Evolutionary conservation across 306 rosid genomes (phyloP).

Genomic region (Medicago ruthenica): DNA sequence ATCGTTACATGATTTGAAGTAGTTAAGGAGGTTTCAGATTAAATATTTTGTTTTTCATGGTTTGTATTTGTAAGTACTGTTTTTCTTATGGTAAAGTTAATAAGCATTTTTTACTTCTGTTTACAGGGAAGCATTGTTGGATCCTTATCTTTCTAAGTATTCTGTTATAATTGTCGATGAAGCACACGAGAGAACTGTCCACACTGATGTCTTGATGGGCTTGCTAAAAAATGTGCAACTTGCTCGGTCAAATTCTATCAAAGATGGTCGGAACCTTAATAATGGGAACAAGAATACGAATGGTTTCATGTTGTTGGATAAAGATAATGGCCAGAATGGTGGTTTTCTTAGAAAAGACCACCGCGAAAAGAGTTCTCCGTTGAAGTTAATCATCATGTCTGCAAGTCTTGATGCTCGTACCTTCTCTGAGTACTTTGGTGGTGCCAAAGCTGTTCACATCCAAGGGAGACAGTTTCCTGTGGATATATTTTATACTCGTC

Average conservation of each 20-base stretch:
- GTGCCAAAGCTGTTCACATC: constrained; percentile 85
- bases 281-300: constrained; percentile 49
- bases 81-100: constrained; percentile 28
- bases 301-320: constrained; percentile 44
- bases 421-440: constrained; percentile 83
- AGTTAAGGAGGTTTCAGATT: constrained; percentile 9
- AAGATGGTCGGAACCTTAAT: constrained; percentile 40
- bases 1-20: constrained; percentile 29
- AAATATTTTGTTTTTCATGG: background rate
- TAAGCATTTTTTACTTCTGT: constrained; percentile 36
- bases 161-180: constrained; percentile 90
- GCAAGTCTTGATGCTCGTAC: constrained; percentile 91
- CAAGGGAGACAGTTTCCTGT: constrained; percentile 97
- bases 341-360: constrained; percentile 56
- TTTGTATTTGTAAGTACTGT: constrained; percentile 10
- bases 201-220: constrained; percentile 90
- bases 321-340: constrained; percentile 51
- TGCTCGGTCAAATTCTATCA: constrained; percentile 65
- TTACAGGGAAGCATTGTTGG: constrained; percentile 90
- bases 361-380: constrained; percentile 60
- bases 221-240: constrained; percentile 79
- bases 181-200: constrained; percentile 96
- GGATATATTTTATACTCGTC: constrained; percentile 70
- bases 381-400: constrained; percentile 94
- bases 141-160: constrained; percentile 84